Conservation (phyloP, 176 grass and related monocot genomes). For the Lolium multiflorum region DNA sequence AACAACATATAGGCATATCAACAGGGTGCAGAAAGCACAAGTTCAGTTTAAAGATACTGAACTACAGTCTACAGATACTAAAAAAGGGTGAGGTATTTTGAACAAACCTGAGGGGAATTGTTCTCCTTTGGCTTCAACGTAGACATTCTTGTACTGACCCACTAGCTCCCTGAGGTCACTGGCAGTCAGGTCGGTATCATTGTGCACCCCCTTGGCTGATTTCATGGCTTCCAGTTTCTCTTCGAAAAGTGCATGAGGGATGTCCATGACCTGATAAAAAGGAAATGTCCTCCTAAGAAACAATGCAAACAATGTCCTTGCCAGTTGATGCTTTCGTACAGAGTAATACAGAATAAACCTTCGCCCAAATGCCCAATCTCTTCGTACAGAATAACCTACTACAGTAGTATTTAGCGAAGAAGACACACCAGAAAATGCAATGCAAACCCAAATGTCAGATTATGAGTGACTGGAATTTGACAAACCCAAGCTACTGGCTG, state of each 20-base stretch:
- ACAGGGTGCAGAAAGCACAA: slow-evolving; percentile 13
- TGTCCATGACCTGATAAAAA: slow-evolving; percentile 72
- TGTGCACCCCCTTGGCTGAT: slow-evolving; percentile 54
- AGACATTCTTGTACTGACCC: slow-evolving; percentile 81
- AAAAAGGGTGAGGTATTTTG: background rate
- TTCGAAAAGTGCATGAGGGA: slow-evolving; percentile 75
- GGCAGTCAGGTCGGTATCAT: slow-evolving; percentile 80
- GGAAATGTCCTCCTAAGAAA: background rate
- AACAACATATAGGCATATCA: background rate
- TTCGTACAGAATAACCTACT: background rate
- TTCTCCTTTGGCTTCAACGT: slow-evolving; percentile 81
- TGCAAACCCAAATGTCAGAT: background rate
- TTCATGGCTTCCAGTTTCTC: slow-evolving; percentile 91
- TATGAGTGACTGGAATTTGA: background rate
- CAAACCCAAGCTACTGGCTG: background rate
- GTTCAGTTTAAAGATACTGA: background rate
- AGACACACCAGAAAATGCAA: background rate
- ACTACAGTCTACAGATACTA: background rate
- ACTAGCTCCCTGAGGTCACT: slow-evolving; percentile 85
- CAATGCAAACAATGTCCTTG: background rate
- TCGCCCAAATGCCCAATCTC: background rate
- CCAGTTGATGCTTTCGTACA: background rate
- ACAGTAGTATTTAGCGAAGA: background rate
- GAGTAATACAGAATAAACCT: background rate
- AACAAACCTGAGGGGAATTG: slow-evolving; percentile 73